phyloP scores from a whole-genome alignment of 2,329 filamentous ascomycete genomes.

The Myriosclerotinia scirpicola region DNA sequence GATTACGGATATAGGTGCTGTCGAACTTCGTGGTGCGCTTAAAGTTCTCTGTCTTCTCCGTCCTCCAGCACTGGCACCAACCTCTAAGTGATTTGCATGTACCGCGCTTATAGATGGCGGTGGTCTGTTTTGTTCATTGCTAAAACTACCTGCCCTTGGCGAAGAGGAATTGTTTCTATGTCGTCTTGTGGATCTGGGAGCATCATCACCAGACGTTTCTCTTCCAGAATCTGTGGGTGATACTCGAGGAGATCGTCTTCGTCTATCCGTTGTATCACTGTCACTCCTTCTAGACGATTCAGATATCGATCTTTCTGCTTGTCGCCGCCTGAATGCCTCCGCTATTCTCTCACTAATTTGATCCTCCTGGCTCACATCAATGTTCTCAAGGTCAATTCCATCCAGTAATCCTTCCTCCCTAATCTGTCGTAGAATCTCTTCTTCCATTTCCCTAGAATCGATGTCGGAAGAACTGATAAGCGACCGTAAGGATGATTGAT shows the following conservation, averaged over 20 bases:
- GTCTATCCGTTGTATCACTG: slow-evolving; percentile 31
- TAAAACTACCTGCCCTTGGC: slow-evolving; percentile 46
- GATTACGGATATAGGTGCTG: slow-evolving; percentile 48
- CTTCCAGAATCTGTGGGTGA: slow-evolving; percentile 33
- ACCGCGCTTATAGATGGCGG: slow-evolving; percentile 47
- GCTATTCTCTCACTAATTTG: slow-evolving; percentile 89
- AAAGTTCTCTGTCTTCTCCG: slow-evolving; percentile 51
- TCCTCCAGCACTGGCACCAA: slow-evolving; percentile 49
- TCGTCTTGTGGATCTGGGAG: slow-evolving; percentile 30
- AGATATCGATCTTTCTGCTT: slow-evolving; percentile 59
- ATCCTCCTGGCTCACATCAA: slow-evolving; percentile 81
- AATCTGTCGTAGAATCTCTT: slow-evolving; percentile 86
- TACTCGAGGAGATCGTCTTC: slow-evolving; percentile 36
- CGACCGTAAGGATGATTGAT: slow-evolving; percentile 85
- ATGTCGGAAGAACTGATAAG: slow-evolving; percentile 78
- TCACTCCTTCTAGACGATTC: slow-evolving; percentile 48
- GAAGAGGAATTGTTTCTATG: slow-evolving; percentile 48
- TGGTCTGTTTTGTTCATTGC: slow-evolving; percentile 54
- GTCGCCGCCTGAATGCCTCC: slow-evolving; percentile 78
- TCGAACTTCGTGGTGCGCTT: slow-evolving; percentile 57
- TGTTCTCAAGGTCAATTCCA: slow-evolving; percentile 83
- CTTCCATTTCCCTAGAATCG: slow-evolving; percentile 75
- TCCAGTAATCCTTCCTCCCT: slow-evolving; percentile 84
- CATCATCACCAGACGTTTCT: slow-evolving; percentile 36
- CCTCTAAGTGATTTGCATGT: slow-evolving; percentile 51